Base-by-base conservation (phyloP, 106 monocot species). In the Apostasia shenzhenica region DNA sequence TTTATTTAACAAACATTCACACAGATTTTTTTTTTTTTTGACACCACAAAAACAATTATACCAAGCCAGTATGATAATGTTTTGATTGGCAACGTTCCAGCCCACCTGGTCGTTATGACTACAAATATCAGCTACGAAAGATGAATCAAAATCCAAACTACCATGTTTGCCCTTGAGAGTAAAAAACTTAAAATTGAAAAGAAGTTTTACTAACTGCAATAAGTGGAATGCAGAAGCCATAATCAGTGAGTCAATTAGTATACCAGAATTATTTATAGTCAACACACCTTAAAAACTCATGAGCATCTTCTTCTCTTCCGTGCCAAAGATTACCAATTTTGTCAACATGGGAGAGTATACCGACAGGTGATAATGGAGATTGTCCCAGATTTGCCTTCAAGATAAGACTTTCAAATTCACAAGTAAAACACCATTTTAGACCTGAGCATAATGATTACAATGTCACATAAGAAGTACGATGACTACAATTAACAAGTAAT, bases 291-390 rank as follows among this genome's bases (percentile, higher is more conserved):
- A 91, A 73, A 73, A 91, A 91, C 68, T 91, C 91, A 82, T 91
- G 91, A 42, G 91, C 91, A 80, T 91, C 91, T 82, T 91, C 91
- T 80, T 91, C 78, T 74, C 77, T 87, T 46, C 91, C 87, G 61
- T 73, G 82, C 26, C 87, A 82, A 78, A 91, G 84, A 73, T 84
- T 80, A 48, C 91, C 84, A 75, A 91, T 80, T n/a, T 73, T 84
- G 56, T 84, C 63, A 61, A 91, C 75, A 45, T 80, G 85, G 55
- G 85, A 85, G 5, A 92, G 80, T 79, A 92, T 92, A 7, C 83
- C 78, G 37, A 47, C 62, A 70, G 91, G 87, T 44, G 86, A 87
- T 10, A 91, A 49, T 2, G 82, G 82, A 75, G 91, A 87, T 39
- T 84, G 70, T 43, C 91, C 87, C 73, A 82, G 80, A 70, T 82